Base-by-base conservation (phyloP, 2,329 filamentous ascomycete genomes). In the Didymella exigua region DNA sequence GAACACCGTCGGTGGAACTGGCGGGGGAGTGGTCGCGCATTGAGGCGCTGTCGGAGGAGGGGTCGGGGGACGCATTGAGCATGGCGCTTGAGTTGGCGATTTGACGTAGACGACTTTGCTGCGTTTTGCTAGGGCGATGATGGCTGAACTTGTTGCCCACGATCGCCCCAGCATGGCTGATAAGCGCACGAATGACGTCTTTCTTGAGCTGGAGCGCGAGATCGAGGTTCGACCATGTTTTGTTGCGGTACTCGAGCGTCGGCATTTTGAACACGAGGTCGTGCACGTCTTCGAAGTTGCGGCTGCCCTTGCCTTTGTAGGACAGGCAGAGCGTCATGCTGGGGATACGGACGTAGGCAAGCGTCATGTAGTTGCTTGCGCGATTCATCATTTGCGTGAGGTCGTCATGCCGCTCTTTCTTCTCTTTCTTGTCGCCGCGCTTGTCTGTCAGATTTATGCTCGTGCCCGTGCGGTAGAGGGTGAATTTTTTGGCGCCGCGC, bases 161-260 rank as follows among this genome's bases (percentile, higher is more conserved):
- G 63, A 99, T 97, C 53, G 95, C 92, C 30, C 95, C 95, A 0
- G 93, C 93, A 71, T 99, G 95, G 1, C 91, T 95, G 67, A 99
- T 96, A 40, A 99, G 82, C 0, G 95, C 93, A 69, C 92, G 90
- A 71, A 96, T 91, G 4, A 98, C 90, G 41, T 96, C 93, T 72
- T 93, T 96, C 79, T 99, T 98, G 49, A 99, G 82, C 13, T 92
- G 89, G 42, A 98, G 82, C 0, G 93, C 93, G 9, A 99, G 85
- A 69, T 99, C 95, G 6, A 99, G 84, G 73, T 98, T 99, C 6
- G 92, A 97, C 95, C 95, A 99, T 8, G 93, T 98, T 81, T 99
- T 99, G 82, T 99, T 99, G 60, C 91, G 87, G 78, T 96, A 98
- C 74, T 99, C 95, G 41, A 99, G 87, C 2, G 90, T 89, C 3